Conservation (phyloP, 202 grass and related monocot species). For the Dendrocalamus latiflorus region DNA sequence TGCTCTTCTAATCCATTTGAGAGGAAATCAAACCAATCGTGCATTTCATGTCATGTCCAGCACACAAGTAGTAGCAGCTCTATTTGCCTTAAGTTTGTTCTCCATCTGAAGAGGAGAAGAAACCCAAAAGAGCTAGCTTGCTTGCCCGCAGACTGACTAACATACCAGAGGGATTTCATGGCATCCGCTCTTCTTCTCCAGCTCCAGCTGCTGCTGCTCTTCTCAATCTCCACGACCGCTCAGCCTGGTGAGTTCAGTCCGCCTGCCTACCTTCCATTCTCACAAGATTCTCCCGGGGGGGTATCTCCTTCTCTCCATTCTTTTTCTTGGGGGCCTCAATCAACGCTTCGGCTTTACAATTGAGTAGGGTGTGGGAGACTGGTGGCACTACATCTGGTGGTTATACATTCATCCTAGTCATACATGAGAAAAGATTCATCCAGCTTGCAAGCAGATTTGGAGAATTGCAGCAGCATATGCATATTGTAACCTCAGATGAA, state of each 20-base stretch:
- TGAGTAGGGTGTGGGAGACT: not conserved
- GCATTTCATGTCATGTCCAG: not conserved
- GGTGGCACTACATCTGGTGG: too few species aligned
- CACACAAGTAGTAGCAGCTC: not conserved
- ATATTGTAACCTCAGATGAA: not conserved
- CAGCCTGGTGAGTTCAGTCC: slow-evolving; percentile 39
- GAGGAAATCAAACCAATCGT: too few species aligned
- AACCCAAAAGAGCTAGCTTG: not conserved
- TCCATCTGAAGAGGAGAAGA: not conserved
- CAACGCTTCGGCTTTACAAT: not conserved
- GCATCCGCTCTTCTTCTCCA: not conserved
- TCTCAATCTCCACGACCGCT: not conserved
- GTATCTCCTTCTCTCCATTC: not conserved
- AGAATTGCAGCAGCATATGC: not conserved
- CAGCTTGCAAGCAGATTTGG: not conserved
- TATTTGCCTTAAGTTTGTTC: not conserved
- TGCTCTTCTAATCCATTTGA: too few species aligned
- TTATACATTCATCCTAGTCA: not conserved
- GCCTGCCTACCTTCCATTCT: not conserved
- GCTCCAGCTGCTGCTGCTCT: not conserved
- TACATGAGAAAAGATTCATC: not conserved
- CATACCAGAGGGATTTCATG: slow-evolving; percentile 19
- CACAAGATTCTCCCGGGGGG: not conserved
- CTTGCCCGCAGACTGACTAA: not conserved
- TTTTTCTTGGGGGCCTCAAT: not conserved